Evolutionary conservation across 805 yeast species (phyloP), one percentile per base, ranked within the genome.

Genomic region (Yarrowia bubula): DNA sequence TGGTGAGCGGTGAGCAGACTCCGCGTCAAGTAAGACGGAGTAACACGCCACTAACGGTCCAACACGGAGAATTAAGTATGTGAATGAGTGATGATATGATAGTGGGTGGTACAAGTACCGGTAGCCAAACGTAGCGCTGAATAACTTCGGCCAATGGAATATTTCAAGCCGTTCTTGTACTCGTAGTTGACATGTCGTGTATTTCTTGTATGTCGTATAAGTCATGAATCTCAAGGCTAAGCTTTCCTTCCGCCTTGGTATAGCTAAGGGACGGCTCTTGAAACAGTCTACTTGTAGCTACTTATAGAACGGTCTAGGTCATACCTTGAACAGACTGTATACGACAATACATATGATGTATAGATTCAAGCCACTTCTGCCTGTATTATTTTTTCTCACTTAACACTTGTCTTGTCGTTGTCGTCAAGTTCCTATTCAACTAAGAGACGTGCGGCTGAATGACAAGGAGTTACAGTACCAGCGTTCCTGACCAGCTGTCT

Each of bases 21-120:
- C 42, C 55, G 55, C 55, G 22, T 18, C 11, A 38, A 47, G 11
- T 47, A 47, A 47, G 53, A 47, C 53, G 53, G 39, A n/a, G 17
- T 3, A 10, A 46, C 55, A 48, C 43, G 43, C 58, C 58, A 8
- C 42, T 38, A 51, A 51, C 43, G 58, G 58, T 51, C 58, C 58
- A 51, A 48, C 42, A 50, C 9, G 58, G 58, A 51, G 58, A 37
- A 37, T 11, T 51, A 51, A 37, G 38, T 51, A 51, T 38, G 58
- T 51, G 58, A 51, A 51, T 51, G 58, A 51, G 58, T 51, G 58
- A 51, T 51, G 58, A 51, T 18, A 51, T 51, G 55, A 48, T 35
- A 35, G 37, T 31, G 14, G 17, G 17, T 14, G 4, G 42, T 14
- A n/a, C 41, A 13, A 15, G 42, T 37, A 3, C 15, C 14, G 6